Base-by-base conservation (phyloP, 2,329 filamentous ascomycete genomes). In the Aspergillus texensis region DNA sequence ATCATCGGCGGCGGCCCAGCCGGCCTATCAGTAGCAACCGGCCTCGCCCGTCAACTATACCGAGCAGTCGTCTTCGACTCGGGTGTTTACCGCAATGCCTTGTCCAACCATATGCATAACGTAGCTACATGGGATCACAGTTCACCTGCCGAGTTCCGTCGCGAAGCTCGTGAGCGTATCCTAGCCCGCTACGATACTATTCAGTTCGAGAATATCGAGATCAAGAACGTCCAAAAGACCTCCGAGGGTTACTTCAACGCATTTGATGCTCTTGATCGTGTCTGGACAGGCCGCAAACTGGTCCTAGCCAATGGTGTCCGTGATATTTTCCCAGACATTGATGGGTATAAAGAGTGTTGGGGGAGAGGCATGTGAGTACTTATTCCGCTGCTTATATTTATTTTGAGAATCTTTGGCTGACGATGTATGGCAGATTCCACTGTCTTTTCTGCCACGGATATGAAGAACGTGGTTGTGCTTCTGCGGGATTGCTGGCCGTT, bases 281-380 rank as follows among this genome's bases (percentile, higher is more conserved):
- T 68, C 0, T 88, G 82, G 68, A 66, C 72, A 11, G 86, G 85
- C 0, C 78, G 78, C 54, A 88, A 85, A 63, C 59, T 90, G 1
- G 81, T 86, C 0, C 73, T 90, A 0, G 86, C 85, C 0, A 85
- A 77, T 0, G 87, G 88, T 0, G 78, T 85, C 0, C 73, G 70
- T 28, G 87, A 89, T 65, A 67, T 85, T 0, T 70, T 83, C 36
- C 83, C 83, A 0, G 77, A 82, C 16, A 82, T 88, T 2, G 70
- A 78, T 2, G 87, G 87, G 0, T 89, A 86, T 64, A 77, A 67
- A 0, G 83, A 87, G 46, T 84, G 83, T 60, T 89, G 85, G 85
- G 83, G 78, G 10, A 76, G 72, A 52, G 79, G 80, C 34, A 84
- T 86, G 81, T 85, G 65, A 57, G 74, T 26, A 46, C 4, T 5